Percentiles rank a stretch among this genome's conserved stretches.
phyloP scores from a whole-genome alignment of 768 basidiomycete genomes.

The Neoboletus subvelutipes region DNA sequence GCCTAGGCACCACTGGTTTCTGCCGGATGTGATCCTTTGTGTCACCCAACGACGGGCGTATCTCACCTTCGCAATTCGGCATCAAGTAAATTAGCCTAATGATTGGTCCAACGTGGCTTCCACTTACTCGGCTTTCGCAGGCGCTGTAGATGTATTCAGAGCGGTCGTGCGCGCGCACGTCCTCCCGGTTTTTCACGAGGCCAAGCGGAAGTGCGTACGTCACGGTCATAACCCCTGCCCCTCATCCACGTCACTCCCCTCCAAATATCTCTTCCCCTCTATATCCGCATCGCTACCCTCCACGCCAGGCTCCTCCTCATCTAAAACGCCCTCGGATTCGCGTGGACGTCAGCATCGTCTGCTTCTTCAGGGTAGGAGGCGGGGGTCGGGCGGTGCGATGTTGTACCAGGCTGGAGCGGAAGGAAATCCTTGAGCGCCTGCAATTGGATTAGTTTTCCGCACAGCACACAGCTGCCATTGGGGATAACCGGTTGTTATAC shows the following conservation, averaged over 20 bases:
- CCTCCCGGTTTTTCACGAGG: conserved; percentile 40
- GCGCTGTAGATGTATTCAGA: conserved; percentile 30
- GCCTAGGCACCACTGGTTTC: too few relatives aligned
- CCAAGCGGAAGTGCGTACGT: conserved; percentile 31
- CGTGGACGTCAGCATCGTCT: conserved; percentile 24
- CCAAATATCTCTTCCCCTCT: conserved; percentile 30
- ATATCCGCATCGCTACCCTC: conserved; percentile 27
- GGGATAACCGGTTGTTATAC: too few relatives aligned
- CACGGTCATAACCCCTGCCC: conserved; percentile 35
- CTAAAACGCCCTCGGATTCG: conserved; percentile 28
- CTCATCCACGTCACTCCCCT: conserved; percentile 32
- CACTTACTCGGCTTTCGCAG: conserved; percentile 24
- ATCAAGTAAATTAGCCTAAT: too few relatives aligned
- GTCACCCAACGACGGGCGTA: too few relatives aligned
- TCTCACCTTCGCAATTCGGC: too few relatives aligned
- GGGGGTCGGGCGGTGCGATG: conserved; percentile 2
- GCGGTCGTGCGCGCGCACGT: conserved; percentile 35
- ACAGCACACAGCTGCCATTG: too few relatives aligned
- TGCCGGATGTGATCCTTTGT: too few relatives aligned
- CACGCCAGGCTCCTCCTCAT: conserved; percentile 31
- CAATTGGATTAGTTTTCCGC: too few relatives aligned
- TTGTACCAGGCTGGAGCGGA: too few relatives aligned
- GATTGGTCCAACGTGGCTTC: too few relatives aligned
- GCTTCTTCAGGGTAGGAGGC: conserved; percentile 20
- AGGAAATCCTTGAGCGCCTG: too few relatives aligned